Base-by-base conservation (phyloP, 2,329 filamentous ascomycete genomes). In the Claviceps sp. region DNA sequence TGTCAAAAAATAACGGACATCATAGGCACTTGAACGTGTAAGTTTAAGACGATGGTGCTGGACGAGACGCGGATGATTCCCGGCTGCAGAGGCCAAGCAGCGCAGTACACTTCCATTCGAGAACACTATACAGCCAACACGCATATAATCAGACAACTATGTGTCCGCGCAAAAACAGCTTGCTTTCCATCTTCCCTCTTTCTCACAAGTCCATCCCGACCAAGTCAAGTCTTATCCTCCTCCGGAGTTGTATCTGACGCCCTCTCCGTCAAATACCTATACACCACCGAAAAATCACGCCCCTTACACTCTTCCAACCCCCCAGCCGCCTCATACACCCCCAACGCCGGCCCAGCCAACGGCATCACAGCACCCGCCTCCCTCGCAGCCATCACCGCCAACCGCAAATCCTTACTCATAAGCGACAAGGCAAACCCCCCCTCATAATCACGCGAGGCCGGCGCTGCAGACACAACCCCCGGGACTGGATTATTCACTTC, bases 401-500 rank as follows among this genome's bases (percentile, higher is more conserved):
- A 72, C 51, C 76, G 73, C 42, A 93, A 68, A 64, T 93, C 87
- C 69, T 93, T 93, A 64, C 80, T 81, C 87, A 93, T 91, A 58
- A 93, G 68, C 41, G 75, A 75, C 52, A 91, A 79, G 2, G 85
- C 85, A 58, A 91, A 93, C 0, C 87, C 87, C 46, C 87, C 87
- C 17, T 72, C 68, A 61, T 89, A 98, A 51, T 85, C 89, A 52
- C 85, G 75, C 51, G 76, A 79, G 0, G 89, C 85, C 0, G 91
- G 89, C 2, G 88, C 80, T 0, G 77, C 80, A 55, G 84, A 81
- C 22, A 91, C 76, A 0, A 96, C 89, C 14, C 89, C 90, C 11
- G 82, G 82, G 3, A 97, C 89, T 0, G 93, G 93, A 64, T 97
- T 97, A 70, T 98, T 98, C 56, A 95, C 74, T 70, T 96, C 90